Evolutionary conservation across 345 rosid species (phyloP).

Genomic region (Arabis hirsuta): DNA sequence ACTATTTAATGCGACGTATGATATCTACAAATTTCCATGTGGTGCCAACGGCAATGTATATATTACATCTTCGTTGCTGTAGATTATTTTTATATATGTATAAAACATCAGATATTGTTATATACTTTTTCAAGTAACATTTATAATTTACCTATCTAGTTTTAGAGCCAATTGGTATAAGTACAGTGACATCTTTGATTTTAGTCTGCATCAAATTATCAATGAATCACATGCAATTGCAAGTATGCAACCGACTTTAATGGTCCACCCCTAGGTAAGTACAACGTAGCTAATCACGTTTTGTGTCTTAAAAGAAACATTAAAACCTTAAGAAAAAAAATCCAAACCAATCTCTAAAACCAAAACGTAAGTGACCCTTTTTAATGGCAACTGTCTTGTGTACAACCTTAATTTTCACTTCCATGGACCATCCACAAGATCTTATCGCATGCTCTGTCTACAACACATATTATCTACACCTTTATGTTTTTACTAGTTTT

Average conservation of each 20-base stretch:
- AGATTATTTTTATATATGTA: too few relatives aligned
- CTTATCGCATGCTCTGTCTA: constrained; percentile 5
- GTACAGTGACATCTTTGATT: background rate
- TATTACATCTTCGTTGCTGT: background rate
- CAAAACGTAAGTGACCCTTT: constrained; percentile 1
- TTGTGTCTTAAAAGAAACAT: constrained; percentile 16
- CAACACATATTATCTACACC: background rate
- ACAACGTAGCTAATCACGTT: constrained; percentile 5
- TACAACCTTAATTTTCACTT: constrained; percentile 15
- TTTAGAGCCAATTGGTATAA: background rate
- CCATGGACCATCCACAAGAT: constrained; percentile 8
- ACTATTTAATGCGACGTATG: constrained; percentile 11
- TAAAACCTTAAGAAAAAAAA: background rate
- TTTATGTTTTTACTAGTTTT: background rate
- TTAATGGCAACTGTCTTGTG: constrained; percentile 2
- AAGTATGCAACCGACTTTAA: constrained; percentile 31
- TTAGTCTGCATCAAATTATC: too few relatives aligned
- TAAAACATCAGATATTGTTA: too few relatives aligned
- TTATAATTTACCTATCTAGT: background rate
- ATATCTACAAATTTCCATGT: background rate
- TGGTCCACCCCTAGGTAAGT: constrained; percentile 10
- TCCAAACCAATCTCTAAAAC: background rate
- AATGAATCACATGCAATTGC: background rate
- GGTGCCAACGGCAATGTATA: constrained; percentile 11
- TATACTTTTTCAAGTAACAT: too few relatives aligned